Evolutionary conservation across 2,329 filamentous ascomycete species (phyloP), one percentile per base, ranked within the genome.

Genomic region (Microcyclospora tardicrescens): DNA sequence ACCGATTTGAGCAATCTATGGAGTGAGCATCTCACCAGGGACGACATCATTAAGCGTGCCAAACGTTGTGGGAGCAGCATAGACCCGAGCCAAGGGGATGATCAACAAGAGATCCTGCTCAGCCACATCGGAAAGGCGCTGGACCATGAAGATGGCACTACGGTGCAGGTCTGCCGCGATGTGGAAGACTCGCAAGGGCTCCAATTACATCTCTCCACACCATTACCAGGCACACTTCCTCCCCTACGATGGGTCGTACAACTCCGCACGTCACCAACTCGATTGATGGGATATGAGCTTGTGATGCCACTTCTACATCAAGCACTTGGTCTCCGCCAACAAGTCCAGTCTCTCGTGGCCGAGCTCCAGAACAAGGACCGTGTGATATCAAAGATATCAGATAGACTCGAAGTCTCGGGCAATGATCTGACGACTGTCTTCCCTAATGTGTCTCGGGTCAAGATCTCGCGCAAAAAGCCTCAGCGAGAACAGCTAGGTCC

Each of bases 1-100:
- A 84, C 81, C 2, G 83, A 89, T 54, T 67, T 86, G 42, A 77
- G 72, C 53, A 72, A 77, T 47, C 64, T 86, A n/a, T 91, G 83
- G 83, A 61, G 65, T 16, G 82, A 87, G 59, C 66, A 58, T 8
- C 61, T 86, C 15, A 70, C 76, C 40, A 65, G 74, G 15, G 66
- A 65, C n/a, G 67, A 65, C 10, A 80, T 89, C 40, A 69, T 77
- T 39, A 62, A 68, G 42, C 73, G 80, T 42, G 79, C 75, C 24
- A 66, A 73, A 40, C 61, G 71, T 16, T 69, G 79, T 48, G 70
- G 76, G 49, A 82, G 79, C 12, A 77, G 73, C 43, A 85, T 89
- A 43, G 81, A 89, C 54, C 77, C 83, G 1, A 77, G 72, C 53
- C 77, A 81, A 47, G 78, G 79, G 43, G 64, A 68, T 0, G 72